A percentile compares a stretch with the other conserved stretches of the same genome.
These are phyloP conservation scores for Tetrahymena thermophila DNA, from an alignment of 73 alveolate genomes.

Conservation along the genomic window DNA sequence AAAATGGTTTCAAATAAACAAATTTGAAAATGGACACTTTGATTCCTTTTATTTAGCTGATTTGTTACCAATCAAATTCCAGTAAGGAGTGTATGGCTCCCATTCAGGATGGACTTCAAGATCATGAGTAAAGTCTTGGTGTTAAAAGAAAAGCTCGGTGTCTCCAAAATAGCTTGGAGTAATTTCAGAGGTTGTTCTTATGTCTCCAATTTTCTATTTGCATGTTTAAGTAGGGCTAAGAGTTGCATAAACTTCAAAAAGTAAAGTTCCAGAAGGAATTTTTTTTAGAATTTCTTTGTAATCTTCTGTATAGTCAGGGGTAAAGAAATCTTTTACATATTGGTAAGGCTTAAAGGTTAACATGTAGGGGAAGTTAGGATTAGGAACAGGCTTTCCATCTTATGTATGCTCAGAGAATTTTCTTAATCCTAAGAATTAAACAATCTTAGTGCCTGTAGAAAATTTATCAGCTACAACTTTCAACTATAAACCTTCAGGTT, in stretches of 20 bases:
- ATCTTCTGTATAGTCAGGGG: slow-evolving; percentile 13
- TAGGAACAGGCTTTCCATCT: slow-evolving; percentile 7
- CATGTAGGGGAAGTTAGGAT: slow-evolving; percentile 21
- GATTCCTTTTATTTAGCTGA: neutral
- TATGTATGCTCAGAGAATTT: slow-evolving; percentile 11
- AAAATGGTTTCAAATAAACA: neutral
- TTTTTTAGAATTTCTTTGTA: neutral
- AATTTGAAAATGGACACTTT: neutral
- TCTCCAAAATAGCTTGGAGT: slow-evolving; percentile 32
- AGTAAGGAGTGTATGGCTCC: neutral
- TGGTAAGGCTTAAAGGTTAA: slow-evolving; percentile 9
- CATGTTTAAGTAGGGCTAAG: slow-evolving; percentile 1
- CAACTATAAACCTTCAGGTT: neutral
- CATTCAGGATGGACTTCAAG: slow-evolving; percentile 39
- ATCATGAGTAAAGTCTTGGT: neutral
- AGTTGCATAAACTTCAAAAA: slow-evolving; percentile 17
- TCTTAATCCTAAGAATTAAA: slow-evolving; percentile 17
- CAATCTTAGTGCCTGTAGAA: slow-evolving; percentile 11
- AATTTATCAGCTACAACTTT: slow-evolving; percentile 14
- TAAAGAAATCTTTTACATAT: neutral
- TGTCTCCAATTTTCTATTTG: slow-evolving; percentile 13
- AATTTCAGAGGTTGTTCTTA: neutral
- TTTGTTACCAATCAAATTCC: neutral
- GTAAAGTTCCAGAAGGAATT: slow-evolving; percentile 5
- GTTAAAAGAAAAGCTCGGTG: slow-evolving; percentile 31